These are phyloP conservation scores for Aspergillus proliferans DNA, from an alignment of 2,329 filamentous ascomycete genomes.

Conservation along the genomic window DNA sequence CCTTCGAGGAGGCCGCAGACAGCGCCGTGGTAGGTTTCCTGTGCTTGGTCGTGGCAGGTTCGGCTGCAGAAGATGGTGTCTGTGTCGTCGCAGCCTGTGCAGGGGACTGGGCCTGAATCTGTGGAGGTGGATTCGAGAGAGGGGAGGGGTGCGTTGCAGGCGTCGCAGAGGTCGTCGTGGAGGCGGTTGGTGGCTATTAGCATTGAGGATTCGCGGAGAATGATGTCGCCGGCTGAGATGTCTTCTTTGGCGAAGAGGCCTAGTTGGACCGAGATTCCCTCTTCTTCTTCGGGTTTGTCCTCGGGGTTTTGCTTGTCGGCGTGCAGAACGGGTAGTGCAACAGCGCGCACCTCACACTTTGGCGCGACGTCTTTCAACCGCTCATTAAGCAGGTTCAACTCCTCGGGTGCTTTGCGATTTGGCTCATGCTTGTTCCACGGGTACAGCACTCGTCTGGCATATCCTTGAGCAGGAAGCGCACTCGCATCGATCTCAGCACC, in stretches of 20 bases:
- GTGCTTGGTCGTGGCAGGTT: conserved; percentile 51
- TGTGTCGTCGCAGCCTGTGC: conserved; percentile 52
- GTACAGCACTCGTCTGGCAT: conserved; percentile 51
- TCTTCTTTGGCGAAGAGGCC: conserved; percentile 84
- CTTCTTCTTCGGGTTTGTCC: conserved; percentile 4
- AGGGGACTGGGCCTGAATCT: conserved; percentile 40
- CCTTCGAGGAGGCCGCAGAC: conserved; percentile 48
- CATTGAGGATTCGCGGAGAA: conserved; percentile 77
- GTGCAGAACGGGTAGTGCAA: conserved; percentile 67
- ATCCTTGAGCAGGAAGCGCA: conserved; percentile 32
- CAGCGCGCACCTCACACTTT: conserved; percentile 72
- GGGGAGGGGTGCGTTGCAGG: conserved; percentile 71
- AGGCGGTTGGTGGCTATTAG: conserved; percentile 84
- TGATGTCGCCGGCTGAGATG: conserved; percentile 66
- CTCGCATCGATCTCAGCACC: conserved; percentile 22
- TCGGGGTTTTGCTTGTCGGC: conserved; percentile 11
- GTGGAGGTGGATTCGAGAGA: conserved; percentile 37
- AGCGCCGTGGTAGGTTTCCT: conserved; percentile 52
- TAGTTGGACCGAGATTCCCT: conserved; percentile 58
- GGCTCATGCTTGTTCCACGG: conserved; percentile 59
- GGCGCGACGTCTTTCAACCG: conserved; percentile 65
- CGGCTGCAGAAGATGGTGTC: conserved; percentile 57
- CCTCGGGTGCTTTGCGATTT: conserved; percentile 49
- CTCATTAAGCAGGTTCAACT: conserved; percentile 63
- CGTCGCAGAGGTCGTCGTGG: conserved; percentile 82